phyloP scores from a whole-genome alignment of 495 filamentous ascomycete species.

The Bryoglossum gracile region DNA sequence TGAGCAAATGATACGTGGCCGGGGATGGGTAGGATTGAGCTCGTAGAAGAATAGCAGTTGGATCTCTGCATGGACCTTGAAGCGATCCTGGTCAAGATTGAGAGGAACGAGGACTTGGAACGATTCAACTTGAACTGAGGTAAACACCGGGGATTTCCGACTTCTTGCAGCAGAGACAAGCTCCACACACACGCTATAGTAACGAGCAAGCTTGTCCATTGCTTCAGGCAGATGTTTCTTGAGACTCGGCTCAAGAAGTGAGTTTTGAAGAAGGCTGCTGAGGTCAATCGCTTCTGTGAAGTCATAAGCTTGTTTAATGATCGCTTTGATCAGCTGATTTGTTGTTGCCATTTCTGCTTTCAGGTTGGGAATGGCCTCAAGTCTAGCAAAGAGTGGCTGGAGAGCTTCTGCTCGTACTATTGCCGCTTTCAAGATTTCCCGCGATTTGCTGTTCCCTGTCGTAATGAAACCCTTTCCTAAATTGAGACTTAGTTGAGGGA shows the following conservation, averaged over 20 bases:
- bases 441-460: too few species aligned
- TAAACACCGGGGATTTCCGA: constrained; percentile 18
- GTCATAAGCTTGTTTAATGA: constrained; percentile 7
- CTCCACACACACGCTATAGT: constrained; percentile 21
- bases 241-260: constrained; percentile 12
- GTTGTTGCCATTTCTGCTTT: neutral
- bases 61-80: constrained; percentile 34
- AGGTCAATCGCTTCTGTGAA: constrained; percentile 5
- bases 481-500: neutral
- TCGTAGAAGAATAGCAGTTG: constrained; percentile 35
- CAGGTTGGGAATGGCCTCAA: constrained; percentile 7
- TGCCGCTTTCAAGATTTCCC: constrained; percentile 4
- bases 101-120: constrained; percentile 13
- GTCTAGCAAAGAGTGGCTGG: constrained; percentile 6
- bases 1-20: constrained; percentile 29
- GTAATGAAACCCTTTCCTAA: too few species aligned
- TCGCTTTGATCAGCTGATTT: neutral
- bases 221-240: constrained; percentile 24
- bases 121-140: constrained; percentile 21
- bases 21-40: constrained; percentile 19
- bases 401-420: constrained; percentile 7
- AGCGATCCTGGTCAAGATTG: neutral
- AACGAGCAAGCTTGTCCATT: constrained; percentile 27
- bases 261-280: constrained; percentile 1
- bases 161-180: constrained; percentile 26